phyloP scores from a whole-genome alignment of 768 basidiomycete species.

The Collybia sp. region DNA sequence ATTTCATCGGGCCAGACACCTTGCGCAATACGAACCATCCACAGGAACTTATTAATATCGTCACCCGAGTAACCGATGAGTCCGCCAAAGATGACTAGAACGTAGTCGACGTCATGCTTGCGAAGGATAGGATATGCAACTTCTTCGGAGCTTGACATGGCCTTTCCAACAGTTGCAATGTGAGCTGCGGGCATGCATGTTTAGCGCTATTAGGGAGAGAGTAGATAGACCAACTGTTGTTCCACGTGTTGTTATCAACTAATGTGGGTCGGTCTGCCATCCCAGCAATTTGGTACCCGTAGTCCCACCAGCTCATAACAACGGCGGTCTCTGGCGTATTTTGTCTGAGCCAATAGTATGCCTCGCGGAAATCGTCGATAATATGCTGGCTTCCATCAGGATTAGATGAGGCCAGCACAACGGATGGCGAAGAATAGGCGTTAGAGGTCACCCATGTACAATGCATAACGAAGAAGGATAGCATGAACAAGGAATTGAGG shows the following conservation, averaged over 20 bases:
- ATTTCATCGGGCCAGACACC: slow-evolving; percentile 99
- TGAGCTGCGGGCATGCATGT: slow-evolving; percentile 52
- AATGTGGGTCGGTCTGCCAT: slow-evolving; percentile 96
- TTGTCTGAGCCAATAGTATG: slow-evolving; percentile 97
- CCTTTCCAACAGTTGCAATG: slow-evolving; percentile 98
- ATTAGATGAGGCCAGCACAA: slow-evolving; percentile 79
- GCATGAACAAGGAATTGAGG: slow-evolving; percentile 68
- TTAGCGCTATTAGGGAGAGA: slow-evolving; percentile 1
- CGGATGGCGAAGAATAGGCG: slow-evolving; percentile 97
- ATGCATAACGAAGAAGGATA: slow-evolving; percentile 89
- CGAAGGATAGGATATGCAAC: slow-evolving; percentile 95
- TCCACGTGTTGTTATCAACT: slow-evolving; percentile 99
- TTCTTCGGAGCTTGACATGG: slow-evolving; percentile 93
- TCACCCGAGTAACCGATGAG: slow-evolving; percentile 96
- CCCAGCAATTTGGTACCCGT: slow-evolving; percentile 98
- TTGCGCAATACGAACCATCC: slow-evolving; percentile 96
- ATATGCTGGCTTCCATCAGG: slow-evolving; percentile 88
- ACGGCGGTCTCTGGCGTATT: slow-evolving; percentile 92
- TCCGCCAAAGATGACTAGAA: slow-evolving; percentile 96
- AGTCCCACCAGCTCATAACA: slow-evolving; percentile 99
- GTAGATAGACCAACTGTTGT: slow-evolving; percentile 75
- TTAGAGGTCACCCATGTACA: slow-evolving; percentile 95
- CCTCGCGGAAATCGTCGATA: slow-evolving; percentile 99
- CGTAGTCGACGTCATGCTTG: slow-evolving; percentile 97
- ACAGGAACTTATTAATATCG: slow-evolving; percentile 99